Evolutionary conservation across 768 basidiomycete genomes (phyloP).

Genomic region (Plicaturopsis crispa): DNA sequence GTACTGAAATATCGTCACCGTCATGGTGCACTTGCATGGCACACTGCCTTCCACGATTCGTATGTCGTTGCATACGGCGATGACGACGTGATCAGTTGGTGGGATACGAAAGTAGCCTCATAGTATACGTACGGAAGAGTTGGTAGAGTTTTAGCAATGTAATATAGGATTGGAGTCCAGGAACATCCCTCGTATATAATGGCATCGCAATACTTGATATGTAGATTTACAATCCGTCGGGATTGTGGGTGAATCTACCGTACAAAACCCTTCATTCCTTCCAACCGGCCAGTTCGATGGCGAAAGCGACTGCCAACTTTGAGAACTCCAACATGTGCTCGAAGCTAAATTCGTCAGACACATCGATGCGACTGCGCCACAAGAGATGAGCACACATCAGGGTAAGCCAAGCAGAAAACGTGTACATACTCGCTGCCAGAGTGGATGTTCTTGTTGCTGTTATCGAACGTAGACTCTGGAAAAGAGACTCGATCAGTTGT

Average conservation of each 20-base stretch:
- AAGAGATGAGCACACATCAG: constrained; percentile 10
- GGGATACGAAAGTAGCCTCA: constrained; percentile 4
- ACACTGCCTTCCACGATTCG: constrained; percentile 30
- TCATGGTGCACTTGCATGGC: constrained; percentile 26
- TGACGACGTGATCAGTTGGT: constrained; percentile 28
- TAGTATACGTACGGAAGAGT: not conserved
- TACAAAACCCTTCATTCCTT: too few species aligned
- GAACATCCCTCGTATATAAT: too few species aligned
- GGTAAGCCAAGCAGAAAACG: constrained; percentile 6
- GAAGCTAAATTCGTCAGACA: constrained; percentile 87
- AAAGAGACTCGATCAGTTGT: constrained; percentile 8
- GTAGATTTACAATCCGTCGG: too few species aligned
- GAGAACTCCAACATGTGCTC: constrained; percentile 85
- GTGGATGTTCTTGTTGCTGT: constrained; percentile 83
- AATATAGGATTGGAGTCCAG: constrained; percentile 7
- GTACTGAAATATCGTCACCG: constrained; percentile 23
- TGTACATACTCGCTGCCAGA: constrained; percentile 69
- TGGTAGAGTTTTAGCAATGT: too few species aligned
- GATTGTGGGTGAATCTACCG: too few species aligned
- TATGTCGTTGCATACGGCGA: constrained; percentile 34
- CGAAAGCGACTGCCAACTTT: constrained; percentile 75
- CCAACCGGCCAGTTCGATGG: constrained; percentile 62
- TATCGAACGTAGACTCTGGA: constrained; percentile 62
- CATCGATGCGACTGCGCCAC: constrained; percentile 67
- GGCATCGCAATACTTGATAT: too few species aligned